These are phyloP conservation scores for Candida odintsovae DNA, from an alignment of 805 yeast genomes.

Conservation along the genomic window DNA sequence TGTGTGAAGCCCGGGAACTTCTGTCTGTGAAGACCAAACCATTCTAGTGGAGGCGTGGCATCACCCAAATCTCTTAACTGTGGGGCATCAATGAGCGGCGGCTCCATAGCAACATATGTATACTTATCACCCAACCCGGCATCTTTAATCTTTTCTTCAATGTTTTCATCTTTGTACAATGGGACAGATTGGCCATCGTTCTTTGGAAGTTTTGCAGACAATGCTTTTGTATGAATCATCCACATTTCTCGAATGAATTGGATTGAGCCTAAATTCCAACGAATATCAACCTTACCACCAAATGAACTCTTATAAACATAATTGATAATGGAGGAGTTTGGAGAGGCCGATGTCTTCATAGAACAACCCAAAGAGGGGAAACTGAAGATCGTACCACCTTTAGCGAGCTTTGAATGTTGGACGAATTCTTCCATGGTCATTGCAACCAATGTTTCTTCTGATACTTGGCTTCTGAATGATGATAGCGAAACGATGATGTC, in stretches of 20 bases:
- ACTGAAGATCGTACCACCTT: conserved; percentile 74
- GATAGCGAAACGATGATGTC: conserved; percentile 68
- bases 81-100: conserved; percentile 85
- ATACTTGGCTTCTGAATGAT: conserved; percentile 42
- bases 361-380: conserved; percentile 71
- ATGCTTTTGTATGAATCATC: conserved; percentile 73
- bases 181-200: conserved; percentile 11
- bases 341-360: conserved; percentile 70
- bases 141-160: conserved; percentile 39
- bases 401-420: conserved; percentile 47
- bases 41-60: conserved; percentile 96
- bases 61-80: conserved; percentile 87
- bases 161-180: conserved; percentile 27
- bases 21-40: conserved; percentile 92
- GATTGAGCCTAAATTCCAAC: conserved; percentile 92
- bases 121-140: conserved; percentile 44
- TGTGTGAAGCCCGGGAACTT: conserved; percentile 85
- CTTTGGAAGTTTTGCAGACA: conserved; percentile 52
- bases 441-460: conserved; percentile 41
- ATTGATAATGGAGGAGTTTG: conserved; percentile 48
- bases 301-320: conserved; percentile 67
- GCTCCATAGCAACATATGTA: conserved; percentile 56
- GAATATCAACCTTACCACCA: conserved; percentile 84
- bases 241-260: conserved; percentile 91
- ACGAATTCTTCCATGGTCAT: conserved; percentile 52